A percentile compares a stretch with the other conserved stretches of the same genome.
phyloP scores from a whole-genome alignment of 176 grass and related monocot genomes.

The Musa acuminata region DNA sequence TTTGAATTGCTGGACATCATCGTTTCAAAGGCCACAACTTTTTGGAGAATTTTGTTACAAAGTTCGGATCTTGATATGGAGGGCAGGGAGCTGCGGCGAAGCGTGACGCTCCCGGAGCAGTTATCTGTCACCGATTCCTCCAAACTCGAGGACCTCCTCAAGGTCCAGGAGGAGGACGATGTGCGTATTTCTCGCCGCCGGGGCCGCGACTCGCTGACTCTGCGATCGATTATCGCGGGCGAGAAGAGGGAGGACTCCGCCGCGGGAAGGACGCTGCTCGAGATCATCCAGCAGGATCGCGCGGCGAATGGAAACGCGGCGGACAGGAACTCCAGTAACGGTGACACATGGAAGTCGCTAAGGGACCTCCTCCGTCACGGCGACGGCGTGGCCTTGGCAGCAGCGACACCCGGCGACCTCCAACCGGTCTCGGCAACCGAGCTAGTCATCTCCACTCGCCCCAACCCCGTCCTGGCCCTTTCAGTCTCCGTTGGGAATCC shows the following conservation, averaged over 20 bases:
- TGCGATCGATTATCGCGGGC: not conserved
- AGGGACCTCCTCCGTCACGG: not conserved
- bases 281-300: not conserved
- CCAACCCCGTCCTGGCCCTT: no score
- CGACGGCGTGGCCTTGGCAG: not conserved
- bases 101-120: slow-evolving; percentile 62
- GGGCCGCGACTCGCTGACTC: not conserved
- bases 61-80: slow-evolving; percentile 8
- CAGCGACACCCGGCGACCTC: not conserved
- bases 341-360: not conserved
- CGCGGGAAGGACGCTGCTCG: not conserved
- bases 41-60: no score
- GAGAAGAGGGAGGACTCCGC: not conserved
- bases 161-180: slow-evolving; percentile 27
- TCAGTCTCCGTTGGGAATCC: no score
- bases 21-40: no score
- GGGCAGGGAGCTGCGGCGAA: slow-evolving; percentile 32
- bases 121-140: slow-evolving; percentile 30
- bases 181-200: not conserved
- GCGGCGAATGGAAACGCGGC: not conserved
- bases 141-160: slow-evolving; percentile 39
- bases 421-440: not conserved
- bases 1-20: no score
- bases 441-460: no score
- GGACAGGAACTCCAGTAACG: not conserved